phyloP scores from a whole-genome alignment of 2,329 filamentous ascomycete genomes.

The Verticillium tricorpus region DNA sequence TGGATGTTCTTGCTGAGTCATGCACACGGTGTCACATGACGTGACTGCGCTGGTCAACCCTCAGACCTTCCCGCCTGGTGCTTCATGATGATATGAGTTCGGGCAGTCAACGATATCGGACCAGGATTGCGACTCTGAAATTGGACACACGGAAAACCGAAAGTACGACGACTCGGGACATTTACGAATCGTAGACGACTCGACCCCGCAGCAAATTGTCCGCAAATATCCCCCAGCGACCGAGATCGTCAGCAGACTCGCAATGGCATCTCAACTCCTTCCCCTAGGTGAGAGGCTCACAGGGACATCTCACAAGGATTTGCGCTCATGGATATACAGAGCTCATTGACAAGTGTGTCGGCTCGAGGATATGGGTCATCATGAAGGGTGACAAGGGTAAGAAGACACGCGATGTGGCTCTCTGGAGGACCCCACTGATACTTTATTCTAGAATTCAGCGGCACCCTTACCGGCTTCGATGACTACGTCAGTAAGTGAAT shows the following conservation, averaged over 20 bases:
- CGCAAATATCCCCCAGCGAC: not conserved
- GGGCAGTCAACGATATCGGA: not conserved
- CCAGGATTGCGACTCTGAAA: not conserved
- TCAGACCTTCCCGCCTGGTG: not conserved
- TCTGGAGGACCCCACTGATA: conserved; percentile 1
- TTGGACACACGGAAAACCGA: not conserved
- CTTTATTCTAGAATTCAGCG: conserved; percentile 73
- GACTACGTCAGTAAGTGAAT: conserved; percentile 90
- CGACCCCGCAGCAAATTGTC: not conserved
- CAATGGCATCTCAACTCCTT: conserved; percentile 70
- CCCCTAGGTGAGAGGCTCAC: conserved; percentile 54
- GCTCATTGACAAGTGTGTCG: conserved; percentile 98
- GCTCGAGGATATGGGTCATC: conserved; percentile 95
- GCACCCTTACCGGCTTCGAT: conserved; percentile 91
- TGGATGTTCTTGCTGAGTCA: conserved; percentile 28
- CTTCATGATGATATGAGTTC: not conserved
- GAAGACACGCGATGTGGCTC: conserved; percentile 1
- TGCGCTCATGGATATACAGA: conserved; percentile 47
- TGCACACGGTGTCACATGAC: conserved; percentile 27
- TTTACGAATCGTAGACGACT: not conserved
- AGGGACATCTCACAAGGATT: not conserved
- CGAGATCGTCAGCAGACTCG: conserved; percentile 8
- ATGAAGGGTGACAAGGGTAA: conserved; percentile 99
- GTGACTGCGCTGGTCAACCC: not conserved
- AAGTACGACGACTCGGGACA: not conserved